A percentile compares a stretch with the other conserved stretches of the same genome.
phyloP scores from a whole-genome alignment of 495 filamentous ascomycete genomes.

The Tuber magnatum region DNA sequence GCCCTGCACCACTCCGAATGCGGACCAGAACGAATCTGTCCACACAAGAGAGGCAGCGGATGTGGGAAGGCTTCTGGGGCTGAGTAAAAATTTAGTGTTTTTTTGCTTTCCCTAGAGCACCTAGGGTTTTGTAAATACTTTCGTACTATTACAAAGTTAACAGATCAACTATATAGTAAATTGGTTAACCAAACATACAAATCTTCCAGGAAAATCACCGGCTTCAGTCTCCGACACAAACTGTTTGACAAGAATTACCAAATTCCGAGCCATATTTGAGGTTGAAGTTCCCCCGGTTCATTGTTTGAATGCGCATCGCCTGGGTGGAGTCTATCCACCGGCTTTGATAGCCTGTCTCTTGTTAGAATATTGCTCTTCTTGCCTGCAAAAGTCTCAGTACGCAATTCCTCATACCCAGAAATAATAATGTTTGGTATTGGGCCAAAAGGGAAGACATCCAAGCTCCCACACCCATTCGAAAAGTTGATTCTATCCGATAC shows the following conservation, averaged over 20 bases:
- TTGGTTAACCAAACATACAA: conserved; percentile 9
- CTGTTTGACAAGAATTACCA: background rate
- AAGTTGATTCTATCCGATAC: background rate
- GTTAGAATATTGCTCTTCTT: background rate
- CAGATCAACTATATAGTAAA: too few relatives aligned
- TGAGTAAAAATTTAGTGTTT: conserved; percentile 5
- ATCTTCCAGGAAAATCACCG: conserved; percentile 7
- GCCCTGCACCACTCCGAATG: too few relatives aligned
- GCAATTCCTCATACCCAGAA: conserved; percentile 3
- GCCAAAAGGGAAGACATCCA: conserved; percentile 10
- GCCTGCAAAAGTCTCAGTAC: background rate
- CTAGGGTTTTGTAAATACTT: conserved; percentile 5
- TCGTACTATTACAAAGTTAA: conserved; percentile 9
- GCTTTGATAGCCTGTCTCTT: conserved; percentile 6
- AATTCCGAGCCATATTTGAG: background rate
- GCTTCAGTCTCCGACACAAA: background rate
- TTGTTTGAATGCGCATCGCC: too few relatives aligned
- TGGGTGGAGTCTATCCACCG: background rate
- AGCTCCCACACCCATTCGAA: background rate
- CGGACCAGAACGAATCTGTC: too few relatives aligned
- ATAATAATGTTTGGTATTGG: conserved; percentile 9
- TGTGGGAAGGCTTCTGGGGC: too few relatives aligned
- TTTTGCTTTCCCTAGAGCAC: background rate
- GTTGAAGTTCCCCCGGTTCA: background rate
- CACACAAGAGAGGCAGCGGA: too few relatives aligned